phyloP scores from a whole-genome alignment of 257 asterid species.

The Lantana camara region DNA sequence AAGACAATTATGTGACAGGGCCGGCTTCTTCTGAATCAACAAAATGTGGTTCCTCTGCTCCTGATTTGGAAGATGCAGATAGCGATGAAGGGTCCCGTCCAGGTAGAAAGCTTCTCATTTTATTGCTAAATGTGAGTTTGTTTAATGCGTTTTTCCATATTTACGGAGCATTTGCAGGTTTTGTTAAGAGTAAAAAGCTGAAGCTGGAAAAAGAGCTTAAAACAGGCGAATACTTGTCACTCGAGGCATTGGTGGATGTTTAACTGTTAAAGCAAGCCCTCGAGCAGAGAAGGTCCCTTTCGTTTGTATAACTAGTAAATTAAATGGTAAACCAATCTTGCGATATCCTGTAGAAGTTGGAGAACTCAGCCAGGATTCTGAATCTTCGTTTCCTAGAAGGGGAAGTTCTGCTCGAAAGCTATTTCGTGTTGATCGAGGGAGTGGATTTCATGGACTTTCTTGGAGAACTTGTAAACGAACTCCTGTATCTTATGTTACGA shows the following conservation, averaged over 20 bases:
- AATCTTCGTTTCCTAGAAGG: conserved; percentile 15
- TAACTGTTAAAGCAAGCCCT: conserved; percentile 41
- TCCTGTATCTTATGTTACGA: conserved; percentile 52
- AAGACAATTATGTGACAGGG: conserved; percentile 12
- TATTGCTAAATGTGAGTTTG: background rate
- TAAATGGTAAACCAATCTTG: conserved; percentile 40
- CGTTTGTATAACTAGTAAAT: conserved; percentile 53
- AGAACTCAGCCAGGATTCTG: conserved; percentile 30
- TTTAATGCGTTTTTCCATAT: background rate
- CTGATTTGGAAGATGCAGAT: conserved; percentile 29
- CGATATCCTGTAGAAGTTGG: conserved; percentile 63
- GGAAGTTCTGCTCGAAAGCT: conserved; percentile 12
- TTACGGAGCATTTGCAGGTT: conserved; percentile 20
- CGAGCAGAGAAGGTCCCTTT: conserved; percentile 50
- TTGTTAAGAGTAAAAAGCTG: conserved; percentile 13
- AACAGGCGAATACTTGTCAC: conserved; percentile 25
- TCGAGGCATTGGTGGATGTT: conserved; percentile 48
- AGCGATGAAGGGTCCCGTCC: conserved; percentile 25
- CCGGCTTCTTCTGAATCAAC: conserved; percentile 30
- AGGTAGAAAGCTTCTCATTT: conserved; percentile 31
- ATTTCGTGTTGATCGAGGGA: conserved; percentile 3
- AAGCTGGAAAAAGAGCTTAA: conserved; percentile 6
- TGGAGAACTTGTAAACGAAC: conserved; percentile 68
- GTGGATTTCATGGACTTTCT: conserved; percentile 35
- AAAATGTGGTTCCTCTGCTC: conserved; percentile 30